Evolutionary conservation across 495 filamentous ascomycete genomes (phyloP), one percentile per base, ranked within the genome.

Genomic region (Penicillium flavigenum): DNA sequence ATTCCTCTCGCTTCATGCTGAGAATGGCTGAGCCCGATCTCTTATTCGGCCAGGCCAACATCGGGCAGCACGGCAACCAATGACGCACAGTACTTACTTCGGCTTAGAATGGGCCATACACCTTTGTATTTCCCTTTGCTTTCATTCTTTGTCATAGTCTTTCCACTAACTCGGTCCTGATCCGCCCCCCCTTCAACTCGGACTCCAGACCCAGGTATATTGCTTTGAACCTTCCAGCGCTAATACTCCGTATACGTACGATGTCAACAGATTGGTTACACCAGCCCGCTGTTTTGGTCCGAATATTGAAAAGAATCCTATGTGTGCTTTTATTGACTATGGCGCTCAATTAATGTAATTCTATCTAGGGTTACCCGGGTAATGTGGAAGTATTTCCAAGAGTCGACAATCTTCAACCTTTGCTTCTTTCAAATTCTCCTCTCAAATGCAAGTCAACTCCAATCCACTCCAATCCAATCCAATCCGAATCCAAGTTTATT

Each of bases 11-110:
- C 44, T 52, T 44, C 42, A 20, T 32, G 8, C 7, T 12, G 12
- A 29, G 17, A 36, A 26, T 46, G 50, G 24, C 48, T 26, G 41
- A 17, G 41, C 42, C 20, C 22, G 16, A 41, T 41, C 46, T 52
- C 24, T 16, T 20, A 46, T 53, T 52, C 48, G 41, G 42, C 46
- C 26, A 57, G 19, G 22, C 10, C 17, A 47, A 38, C 17, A 59
- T 63, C 60, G 60, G 65, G 60, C 65, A 68, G 59, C 65, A 62
- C 49, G 50, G 27, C 44, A 55, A 65, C 17, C 36, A 50, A 57
- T 68, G 61, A 66, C 61, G 63, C 56, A 58, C 63, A 68, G 42
- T 5, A 31, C 53, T 60, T 12, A 50, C 29, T 24, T 24, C n/a
- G 22, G 22, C 16, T 20, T 12, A 12, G 8, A 17, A 42, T 17